Base-by-base conservation (phyloP, 2,329 filamentous ascomycete species). In the Scedosporium apiospermum region DNA sequence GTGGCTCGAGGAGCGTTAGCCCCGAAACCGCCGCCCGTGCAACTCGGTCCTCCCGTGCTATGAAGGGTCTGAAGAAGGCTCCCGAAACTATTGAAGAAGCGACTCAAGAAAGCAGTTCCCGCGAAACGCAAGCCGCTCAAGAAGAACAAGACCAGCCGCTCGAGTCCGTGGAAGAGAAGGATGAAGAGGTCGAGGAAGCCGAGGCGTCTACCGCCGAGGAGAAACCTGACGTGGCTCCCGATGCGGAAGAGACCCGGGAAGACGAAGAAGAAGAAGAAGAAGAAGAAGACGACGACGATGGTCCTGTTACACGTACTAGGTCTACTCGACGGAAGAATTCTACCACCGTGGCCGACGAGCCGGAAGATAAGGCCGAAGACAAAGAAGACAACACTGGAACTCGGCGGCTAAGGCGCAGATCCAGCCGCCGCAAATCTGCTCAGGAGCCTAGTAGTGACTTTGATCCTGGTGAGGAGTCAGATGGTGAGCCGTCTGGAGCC, bases 381-480 rank as follows among this genome's bases (percentile, higher is more conserved):
- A 70, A 44, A 70, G 70, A 68, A n/a, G 69, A 71, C n/a, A 72
- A 68, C 5, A 65, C 69, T 27, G 70, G 71, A 51, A 70, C 75
- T 26, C 75, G 80, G 26, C 80, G 82, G 5, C 70, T 83, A 57
- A 84, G 75, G 12, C 78, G 76, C 62, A 78, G 76, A 62, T 76
- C 74, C 14, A 75, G 74, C 10, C 67, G 71, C 60, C 79, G 77
- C 51, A 77, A 77, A 65, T 78, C 78, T 6, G 69, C 75, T 2
- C 78, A 82, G 63, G 83, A 86, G 63, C 79, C 78, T 4, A 85
- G 82, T 60, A 86, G 83, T 67, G 83, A 86, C 66, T 86, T 86
- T 67, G 83, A 86, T 62, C 83, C 83, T 18, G 81, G 77, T 14
- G 81, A 85, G 26, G 83, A 85, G 61, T 85, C 82, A 0, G 83